These are phyloP conservation scores for Prototheca wickerhamii DNA, from an alignment of 163 green algal species.

Conservation along the genomic window DNA sequence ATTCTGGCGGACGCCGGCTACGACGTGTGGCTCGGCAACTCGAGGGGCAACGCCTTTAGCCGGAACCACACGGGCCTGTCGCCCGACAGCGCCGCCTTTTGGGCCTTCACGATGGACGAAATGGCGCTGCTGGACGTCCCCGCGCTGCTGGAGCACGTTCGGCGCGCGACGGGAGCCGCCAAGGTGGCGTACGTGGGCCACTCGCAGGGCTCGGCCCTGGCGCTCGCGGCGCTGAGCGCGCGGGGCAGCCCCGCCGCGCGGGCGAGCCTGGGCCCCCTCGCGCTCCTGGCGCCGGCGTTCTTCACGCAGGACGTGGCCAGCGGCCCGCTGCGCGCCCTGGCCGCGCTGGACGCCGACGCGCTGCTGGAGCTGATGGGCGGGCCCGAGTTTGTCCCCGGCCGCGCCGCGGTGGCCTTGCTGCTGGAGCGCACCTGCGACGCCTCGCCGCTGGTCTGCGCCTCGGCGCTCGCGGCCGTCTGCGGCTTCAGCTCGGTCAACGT, in stretches of 20 bases:
- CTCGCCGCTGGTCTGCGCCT: slow-evolving; percentile 42
- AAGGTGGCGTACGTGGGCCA: slow-evolving; percentile 41
- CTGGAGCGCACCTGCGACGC: slow-evolving; percentile 46
- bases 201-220: slow-evolving; percentile 59
- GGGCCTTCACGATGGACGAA: slow-evolving; percentile 67
- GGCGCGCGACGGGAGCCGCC: neutral
- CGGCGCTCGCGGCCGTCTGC: slow-evolving; percentile 40
- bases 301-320: slow-evolving; percentile 42
- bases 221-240: slow-evolving; percentile 40
- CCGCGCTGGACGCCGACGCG: slow-evolving; percentile 40
- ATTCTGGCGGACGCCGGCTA: slow-evolving; percentile 82
- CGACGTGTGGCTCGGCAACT: slow-evolving; percentile 89
- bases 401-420: slow-evolving; percentile 4
- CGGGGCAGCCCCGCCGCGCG: slow-evolving; percentile 5
- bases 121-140: slow-evolving; percentile 51
- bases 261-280: slow-evolving; percentile 26
- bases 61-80: slow-evolving; percentile 41
- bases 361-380: slow-evolving; percentile 51
- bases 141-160: slow-evolving; percentile 26
- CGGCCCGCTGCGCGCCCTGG: slow-evolving; percentile 26
- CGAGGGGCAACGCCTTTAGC: slow-evolving; percentile 58
- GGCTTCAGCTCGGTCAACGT: slow-evolving; percentile 56
- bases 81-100: slow-evolving; percentile 38
- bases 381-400: slow-evolving; percentile 54
- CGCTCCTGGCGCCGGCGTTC: slow-evolving; percentile 60